Evolutionary conservation across 768 basidiomycete species (phyloP).

Genomic region (Phylloporus sp.): DNA sequence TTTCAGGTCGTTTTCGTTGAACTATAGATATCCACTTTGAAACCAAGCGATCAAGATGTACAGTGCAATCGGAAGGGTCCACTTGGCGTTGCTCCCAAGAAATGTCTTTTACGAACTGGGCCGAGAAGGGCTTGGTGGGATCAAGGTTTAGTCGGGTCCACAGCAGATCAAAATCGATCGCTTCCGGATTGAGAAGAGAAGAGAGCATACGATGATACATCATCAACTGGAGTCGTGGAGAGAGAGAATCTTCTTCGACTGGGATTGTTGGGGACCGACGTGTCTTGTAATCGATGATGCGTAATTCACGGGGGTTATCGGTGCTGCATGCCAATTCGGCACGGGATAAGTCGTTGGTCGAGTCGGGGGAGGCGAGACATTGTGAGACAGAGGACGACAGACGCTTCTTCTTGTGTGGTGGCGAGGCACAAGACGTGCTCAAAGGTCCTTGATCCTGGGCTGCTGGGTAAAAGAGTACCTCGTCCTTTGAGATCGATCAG

Average conservation of each 20-base stretch:
- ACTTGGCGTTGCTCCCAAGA: constrained; percentile 14
- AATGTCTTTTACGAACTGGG: constrained; percentile 39
- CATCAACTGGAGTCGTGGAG: constrained; percentile 72
- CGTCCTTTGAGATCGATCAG: constrained; percentile 46
- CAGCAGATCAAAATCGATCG: constrained; percentile 49
- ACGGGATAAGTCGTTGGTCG: neutral
- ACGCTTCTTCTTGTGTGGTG: constrained; percentile 28
- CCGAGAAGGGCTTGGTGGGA: constrained; percentile 45
- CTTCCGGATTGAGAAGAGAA: constrained; percentile 40
- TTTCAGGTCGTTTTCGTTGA: constrained; percentile 15
- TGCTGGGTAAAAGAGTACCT: constrained; percentile 32
- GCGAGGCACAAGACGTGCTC: constrained; percentile 14
- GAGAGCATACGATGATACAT: constrained; percentile 67
- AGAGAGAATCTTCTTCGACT: constrained; percentile 49
- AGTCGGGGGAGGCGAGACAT: neutral
- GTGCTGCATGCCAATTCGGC: neutral
- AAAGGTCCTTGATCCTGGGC: neutral
- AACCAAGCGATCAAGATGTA: constrained; percentile 32
- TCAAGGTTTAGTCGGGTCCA: constrained; percentile 49
- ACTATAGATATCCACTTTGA: constrained; percentile 31
- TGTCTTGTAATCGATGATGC: constrained; percentile 69
- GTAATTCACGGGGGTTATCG: constrained; percentile 31
- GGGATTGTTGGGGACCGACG: constrained; percentile 50
- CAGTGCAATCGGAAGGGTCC: constrained; percentile 14
- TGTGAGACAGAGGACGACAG: constrained; percentile 5